These are phyloP conservation scores for Pythium diclinum DNA, from an alignment of 352 stramenopile genomes.

Conservation along the genomic window DNA sequence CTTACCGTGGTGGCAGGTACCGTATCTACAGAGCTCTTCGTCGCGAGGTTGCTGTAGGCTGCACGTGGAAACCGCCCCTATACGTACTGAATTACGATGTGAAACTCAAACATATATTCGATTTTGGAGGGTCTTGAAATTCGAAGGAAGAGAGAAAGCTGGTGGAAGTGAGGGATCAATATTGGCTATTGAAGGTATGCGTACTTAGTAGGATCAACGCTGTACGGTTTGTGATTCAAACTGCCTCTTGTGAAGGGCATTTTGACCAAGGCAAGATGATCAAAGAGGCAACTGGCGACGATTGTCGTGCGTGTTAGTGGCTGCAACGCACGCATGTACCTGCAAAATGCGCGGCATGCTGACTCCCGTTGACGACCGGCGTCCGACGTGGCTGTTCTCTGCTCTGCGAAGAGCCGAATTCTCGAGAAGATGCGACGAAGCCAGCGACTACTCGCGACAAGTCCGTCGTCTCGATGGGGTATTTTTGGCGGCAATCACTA, in stretches of 20 bases:
- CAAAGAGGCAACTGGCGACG: neutral
- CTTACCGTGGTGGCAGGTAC: neutral
- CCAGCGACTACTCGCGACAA: neutral
- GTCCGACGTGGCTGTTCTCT: neutral
- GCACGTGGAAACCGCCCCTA: slow-evolving; percentile 7
- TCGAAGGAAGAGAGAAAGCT: neutral
- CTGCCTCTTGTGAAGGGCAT: neutral
- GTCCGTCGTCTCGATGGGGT: neutral
- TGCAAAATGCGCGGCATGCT: neutral
- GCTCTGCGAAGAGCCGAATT: slow-evolving; percentile 4
- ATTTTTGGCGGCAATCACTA: slow-evolving; percentile 15
- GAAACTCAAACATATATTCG: neutral
- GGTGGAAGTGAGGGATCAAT: neutral
- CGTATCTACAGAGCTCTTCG: slow-evolving; percentile 5
- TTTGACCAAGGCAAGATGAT: neutral
- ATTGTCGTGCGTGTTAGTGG: neutral
- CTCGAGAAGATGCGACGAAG: slow-evolving; percentile 11
- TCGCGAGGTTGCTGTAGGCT: neutral
- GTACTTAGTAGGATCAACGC: neutral
- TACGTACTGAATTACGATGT: slow-evolving; percentile 2
- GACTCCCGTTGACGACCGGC: neutral
- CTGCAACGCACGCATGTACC: neutral
- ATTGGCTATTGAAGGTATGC: neutral
- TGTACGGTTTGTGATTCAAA: neutral
- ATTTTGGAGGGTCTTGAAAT: neutral